Evolutionary conservation across 2,329 filamentous ascomycete species (phyloP), one percentile per base, ranked within the genome.

Genomic region (Gaeumannomyces tritici): DNA sequence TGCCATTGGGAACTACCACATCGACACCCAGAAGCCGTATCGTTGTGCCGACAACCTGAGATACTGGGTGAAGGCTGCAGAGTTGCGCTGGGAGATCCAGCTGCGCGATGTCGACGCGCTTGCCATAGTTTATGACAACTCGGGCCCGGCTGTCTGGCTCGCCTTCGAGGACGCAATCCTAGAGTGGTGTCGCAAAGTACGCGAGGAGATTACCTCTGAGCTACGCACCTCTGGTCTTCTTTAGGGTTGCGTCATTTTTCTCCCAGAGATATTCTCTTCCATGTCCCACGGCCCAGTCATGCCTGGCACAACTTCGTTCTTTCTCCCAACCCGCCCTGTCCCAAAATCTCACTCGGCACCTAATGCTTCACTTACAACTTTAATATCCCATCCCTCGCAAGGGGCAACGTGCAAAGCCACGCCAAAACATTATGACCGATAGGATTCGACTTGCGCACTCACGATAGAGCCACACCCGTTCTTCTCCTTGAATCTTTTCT

Each of bases 51-150:
- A 99, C 69, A 99, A 99, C 73, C 81, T 99, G 65, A 86, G 92
- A 55, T 99, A 89, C 79, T 99, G 95, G 93, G 84, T 90, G 75
- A 99, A 99, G 78, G 95, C 93, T 1, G 92, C 93, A 9, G 93
- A 99, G 76, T 80, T 98, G 63, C 86, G 95, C 62, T 99, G 93
- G 88, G 95, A 98, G 75, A 84, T 93, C 54, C 83, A 89, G 67
- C 80, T 98, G 61, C 85, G 88, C 66, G 82, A 96, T 62, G 51
- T 57, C 13, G 91, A 97, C 70, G 91, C 93, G 27, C 88, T 96
- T 75, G 91, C 89, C 31, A 83, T 97, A 9, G 93, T 96, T 27
- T 89, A 93, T 71, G 88, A 88, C 70, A 88, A 81, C 64, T 29
- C 28, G 8, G 81, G 84, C 60, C 81, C 81, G 1, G 80, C 85